Evolutionary conservation across 495 filamentous ascomycete species (phyloP).

Genomic region (Letharia columbiana): DNA sequence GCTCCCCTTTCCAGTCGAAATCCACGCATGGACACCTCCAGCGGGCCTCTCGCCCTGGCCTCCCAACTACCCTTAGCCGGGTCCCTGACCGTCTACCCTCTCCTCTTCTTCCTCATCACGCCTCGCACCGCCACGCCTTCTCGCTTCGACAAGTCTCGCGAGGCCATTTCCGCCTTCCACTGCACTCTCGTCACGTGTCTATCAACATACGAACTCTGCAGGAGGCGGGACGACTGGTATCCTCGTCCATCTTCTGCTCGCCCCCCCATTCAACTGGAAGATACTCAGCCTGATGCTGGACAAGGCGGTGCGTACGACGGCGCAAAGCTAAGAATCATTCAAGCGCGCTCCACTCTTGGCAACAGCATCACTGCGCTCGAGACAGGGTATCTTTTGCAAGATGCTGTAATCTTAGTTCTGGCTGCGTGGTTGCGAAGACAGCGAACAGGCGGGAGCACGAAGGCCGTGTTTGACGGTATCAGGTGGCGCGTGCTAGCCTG

Average conservation of each 20-base stretch:
- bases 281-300: background rate
- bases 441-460: background rate
- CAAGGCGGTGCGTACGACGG: background rate
- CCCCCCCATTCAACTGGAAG: background rate
- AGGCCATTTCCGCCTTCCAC: conserved; percentile 22
- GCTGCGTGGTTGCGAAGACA: conserved; percentile 7
- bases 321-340: conserved; percentile 13
- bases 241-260: background rate
- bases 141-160: conserved; percentile 13
- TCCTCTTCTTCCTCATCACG: conserved; percentile 16
- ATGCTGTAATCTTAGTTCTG: conserved; percentile 18
- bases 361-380: conserved; percentile 28
- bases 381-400: conserved; percentile 27
- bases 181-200: conserved; percentile 18
- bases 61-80: conserved; percentile 15
- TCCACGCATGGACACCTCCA: too few species aligned
- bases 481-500: background rate
- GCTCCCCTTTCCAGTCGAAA: too few species aligned
- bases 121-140: conserved; percentile 10
- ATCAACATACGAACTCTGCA: conserved; percentile 11
- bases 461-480: background rate
- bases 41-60: background rate
- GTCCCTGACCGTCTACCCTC: conserved; percentile 19
- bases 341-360: conserved; percentile 19
- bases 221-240: too few species aligned